Base-by-base conservation (phyloP, 768 basidiomycete genomes). In the Kondoa malvinella region DNA sequence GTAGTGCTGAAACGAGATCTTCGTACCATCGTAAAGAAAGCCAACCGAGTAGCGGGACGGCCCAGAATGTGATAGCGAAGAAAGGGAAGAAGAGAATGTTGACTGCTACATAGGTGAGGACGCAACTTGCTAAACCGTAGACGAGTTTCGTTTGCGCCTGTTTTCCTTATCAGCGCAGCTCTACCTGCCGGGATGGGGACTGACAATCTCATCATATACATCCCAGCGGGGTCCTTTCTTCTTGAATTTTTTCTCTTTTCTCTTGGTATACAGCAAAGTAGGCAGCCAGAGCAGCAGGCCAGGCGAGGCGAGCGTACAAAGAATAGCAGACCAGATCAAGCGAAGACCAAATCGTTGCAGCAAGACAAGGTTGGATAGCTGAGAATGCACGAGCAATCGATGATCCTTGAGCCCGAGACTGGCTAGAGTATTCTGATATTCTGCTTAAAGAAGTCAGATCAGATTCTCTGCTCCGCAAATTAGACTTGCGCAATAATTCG, bases 21-120 rank as follows among this genome's bases (percentile, higher is more conserved):
- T 92, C 90, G 56, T 87, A 80, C 88, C 89, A 92, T 62, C 90
- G 83, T 69, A 92, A 79, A 16, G 87, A 83, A 80, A 91, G 85
- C 89, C 89, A 92, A 88, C 91, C 89, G 71, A 85, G 73, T 2
- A 81, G 79, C 1, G 89, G 89, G 4, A 89, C 81, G 30, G 83
- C 74, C 64, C 85, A 74, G 30, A 81, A 73, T 2, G 86, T 86
- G 67, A 88, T 73, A 12, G 76, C 74, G 12, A 83, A 81, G 71
- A 87, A 76, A 1, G 84, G 87, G 72, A 86, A 79, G 0, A 87
- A 87, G 50, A 84, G 40, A 33, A 84, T 77, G 16, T 81, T 77
- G n/a, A 75, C 69, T 33, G 80, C 66, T 83, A 87, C 89, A 12
- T 32, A 64, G 32, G 89, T 87, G 65, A 81, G 78, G 2, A 87